These are phyloP conservation scores for Pelargonium myrrhifolium DNA, from an alignment of 441 rosid genomes.

Conservation along the genomic window DNA sequence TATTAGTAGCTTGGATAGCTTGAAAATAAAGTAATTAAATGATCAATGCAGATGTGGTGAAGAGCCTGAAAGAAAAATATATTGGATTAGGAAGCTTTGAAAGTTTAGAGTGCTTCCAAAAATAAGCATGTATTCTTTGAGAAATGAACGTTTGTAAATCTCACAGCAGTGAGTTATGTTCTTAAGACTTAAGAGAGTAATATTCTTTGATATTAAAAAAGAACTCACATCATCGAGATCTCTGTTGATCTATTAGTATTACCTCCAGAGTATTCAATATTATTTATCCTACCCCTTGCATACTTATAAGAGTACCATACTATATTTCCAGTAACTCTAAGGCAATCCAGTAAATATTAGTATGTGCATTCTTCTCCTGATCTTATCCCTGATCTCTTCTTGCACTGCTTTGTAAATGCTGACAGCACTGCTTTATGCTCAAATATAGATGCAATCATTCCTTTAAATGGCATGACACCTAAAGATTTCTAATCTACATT, in stretches of 20 bases:
- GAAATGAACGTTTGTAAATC: background rate
- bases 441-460: background rate
- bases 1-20: background rate
- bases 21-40: background rate
- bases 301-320: background rate
- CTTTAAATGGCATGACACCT: background rate
- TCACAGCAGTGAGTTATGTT: background rate
- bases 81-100: background rate
- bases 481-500: constrained; percentile 6
- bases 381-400: background rate
- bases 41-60: background rate
- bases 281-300: background rate
- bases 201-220: background rate
- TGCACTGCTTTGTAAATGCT: background rate
- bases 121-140: background rate
- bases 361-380: background rate
- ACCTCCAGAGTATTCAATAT: background rate
- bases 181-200: too few relatives aligned
- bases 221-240: background rate
- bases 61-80: background rate
- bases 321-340: background rate
- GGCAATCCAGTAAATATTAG: background rate
- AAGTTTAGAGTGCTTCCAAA: background rate
- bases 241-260: background rate
- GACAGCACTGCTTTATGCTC: background rate